Evolutionary conservation across 768 basidiomycete genomes (phyloP), one percentile per base, ranked within the genome.

Genomic region (Leccinellum luteum): DNA sequence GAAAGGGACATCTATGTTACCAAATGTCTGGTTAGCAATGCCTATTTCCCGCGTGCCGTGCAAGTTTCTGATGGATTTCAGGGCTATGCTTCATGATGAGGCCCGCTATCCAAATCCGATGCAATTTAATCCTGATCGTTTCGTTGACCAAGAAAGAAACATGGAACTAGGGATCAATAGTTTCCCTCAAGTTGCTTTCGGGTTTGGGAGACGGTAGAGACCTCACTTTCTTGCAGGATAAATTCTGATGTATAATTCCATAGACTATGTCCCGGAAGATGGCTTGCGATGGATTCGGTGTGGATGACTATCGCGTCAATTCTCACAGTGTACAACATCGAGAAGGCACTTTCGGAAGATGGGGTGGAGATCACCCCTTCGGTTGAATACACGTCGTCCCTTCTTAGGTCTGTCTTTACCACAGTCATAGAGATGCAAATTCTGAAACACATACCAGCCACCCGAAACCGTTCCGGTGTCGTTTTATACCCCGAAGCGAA

Each of bases 211-310:
- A 58, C 68, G 76, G 77, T 75, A 60, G 69, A 56, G 32, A 31
- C 17, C 7, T 53, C 32, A 25, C 15, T 27, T 58, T 6, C 38
- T 31, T 17, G 15, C 48, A 8, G 17, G 23, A 15, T 13, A 25
- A 41, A 14, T 27, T 43, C 35, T 55, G n/a, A 31, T 43, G 34
- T 32, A 41, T 25, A 10, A 28, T 27, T 41, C 27, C 38, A 17
- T 49, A 80, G 79, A 41, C 64, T 75, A 48, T 82, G 80, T 62
- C 79, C 79, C 4, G 79, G 80, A 10, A 71, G 74, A 30, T 74
- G 71, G 66, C 64, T 81, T 6, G 81, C 78, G 28, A 69, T 74
- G 45, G 76, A 77, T 61, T 73, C 75, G 6, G 52, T 81, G 23
- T 81, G 76, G 76, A 76, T 80, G 25, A 66, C 74, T 7, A 66